phyloP scores from a whole-genome alignment of 306 rosid species.

The Lathyrus oleraceus region DNA sequence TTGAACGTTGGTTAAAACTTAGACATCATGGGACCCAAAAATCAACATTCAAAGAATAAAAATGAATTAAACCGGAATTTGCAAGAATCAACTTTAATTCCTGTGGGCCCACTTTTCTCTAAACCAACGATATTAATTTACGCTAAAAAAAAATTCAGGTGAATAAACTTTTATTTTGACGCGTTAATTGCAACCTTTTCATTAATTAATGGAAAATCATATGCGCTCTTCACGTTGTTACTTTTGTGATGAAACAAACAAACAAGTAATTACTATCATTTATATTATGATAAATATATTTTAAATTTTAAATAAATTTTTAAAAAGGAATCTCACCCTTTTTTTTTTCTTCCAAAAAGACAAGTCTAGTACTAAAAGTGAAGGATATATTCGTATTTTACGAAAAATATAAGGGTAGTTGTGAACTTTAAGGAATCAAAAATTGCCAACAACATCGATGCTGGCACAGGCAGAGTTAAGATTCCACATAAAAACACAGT shows the following conservation, averaged over 20 bases:
- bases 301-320: not conserved
- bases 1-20: conserved; percentile 25
- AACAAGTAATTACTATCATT: not conserved
- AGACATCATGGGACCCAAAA: conserved; percentile 45
- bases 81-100: conserved; percentile 29
- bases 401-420: conserved; percentile 22
- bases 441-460: conserved; percentile 8
- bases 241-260: too few relatives aligned
- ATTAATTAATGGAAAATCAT: conserved; percentile 25
- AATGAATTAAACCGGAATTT: conserved; percentile 15
- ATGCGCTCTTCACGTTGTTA: conserved; percentile 38
- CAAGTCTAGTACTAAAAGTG: not conserved
- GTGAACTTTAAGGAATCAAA: conserved; percentile 11
- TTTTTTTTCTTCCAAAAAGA: not conserved
- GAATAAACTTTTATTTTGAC: too few relatives aligned
- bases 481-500: conserved; percentile 21
- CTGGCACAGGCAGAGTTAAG: conserved; percentile 33
- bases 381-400: conserved; percentile 23
- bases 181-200: conserved; percentile 7
- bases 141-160: too few relatives aligned
- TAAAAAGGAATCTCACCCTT: not conserved
- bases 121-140: too few relatives aligned
- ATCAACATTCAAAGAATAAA: conserved; percentile 33
- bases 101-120: conserved; percentile 29
- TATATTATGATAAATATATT: not conserved